Evolutionary conservation across 495 filamentous ascomycete genomes (phyloP), one percentile per base, ranked within the genome.

Genomic region (Tuber borchii): DNA sequence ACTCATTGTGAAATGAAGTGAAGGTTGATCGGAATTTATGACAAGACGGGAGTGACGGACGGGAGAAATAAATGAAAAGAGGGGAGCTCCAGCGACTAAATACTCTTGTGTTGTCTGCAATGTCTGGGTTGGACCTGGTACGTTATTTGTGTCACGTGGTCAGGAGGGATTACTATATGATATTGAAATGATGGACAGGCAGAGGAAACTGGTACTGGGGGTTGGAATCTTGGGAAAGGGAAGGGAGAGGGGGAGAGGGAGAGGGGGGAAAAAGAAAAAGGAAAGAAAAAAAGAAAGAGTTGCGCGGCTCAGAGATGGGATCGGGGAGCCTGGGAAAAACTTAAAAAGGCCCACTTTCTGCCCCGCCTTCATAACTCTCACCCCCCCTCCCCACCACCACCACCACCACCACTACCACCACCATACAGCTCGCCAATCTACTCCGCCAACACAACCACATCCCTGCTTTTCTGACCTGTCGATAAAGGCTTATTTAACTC

Each of bases 1-100:
- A 22, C 71, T 78, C 77, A 79, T 82, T 12, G 26, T 75, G 31
- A 61, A 61, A 31, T 14, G 14, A 31, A 16, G 2, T 61, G 12
- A 34, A 34, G 26, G 26, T 17, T n/a, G 56, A 34, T 65, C 56
- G 56, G 56, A 17, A 34, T 65, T 65, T 65, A 31, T 65, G 56
- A 65, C 12, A 34, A 16, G 56, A 5, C 14, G 26, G 26, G 26
- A 16, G 56, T 34, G 12, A 34, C 26, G 26, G 56, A 65, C 26
- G 26, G 26, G 26, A 26, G 56, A 5, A 9, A 65, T 7, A 65
- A 65, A 65, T 2, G 56, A n/a, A 65, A 34, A 65, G 14, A 34
- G 56, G 56, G 26, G 56, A 65, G 56, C 56, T 65, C 26, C 26
- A 26, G 56, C 6, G 56, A 65, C 56, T 65, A 34, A 34, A 65